Evolutionary conservation across 2,329 filamentous ascomycete species (phyloP).

Genomic region (Fusarium setosum): DNA sequence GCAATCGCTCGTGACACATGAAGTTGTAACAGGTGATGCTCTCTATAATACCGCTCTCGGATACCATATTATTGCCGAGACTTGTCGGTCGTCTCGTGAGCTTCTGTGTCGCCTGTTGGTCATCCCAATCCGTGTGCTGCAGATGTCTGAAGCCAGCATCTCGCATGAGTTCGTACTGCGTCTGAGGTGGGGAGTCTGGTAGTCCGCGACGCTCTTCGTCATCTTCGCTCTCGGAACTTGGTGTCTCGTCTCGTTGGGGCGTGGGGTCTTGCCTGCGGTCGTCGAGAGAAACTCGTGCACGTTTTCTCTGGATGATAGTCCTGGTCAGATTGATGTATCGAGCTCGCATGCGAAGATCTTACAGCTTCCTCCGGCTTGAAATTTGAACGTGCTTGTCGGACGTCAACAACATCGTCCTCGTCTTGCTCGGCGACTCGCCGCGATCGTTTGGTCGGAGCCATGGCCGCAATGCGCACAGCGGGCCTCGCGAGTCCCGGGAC

Average conservation of each 20-base stretch:
- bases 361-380: constrained; percentile 53
- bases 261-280: constrained; percentile 25
- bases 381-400: constrained; percentile 55
- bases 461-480: constrained; percentile 28
- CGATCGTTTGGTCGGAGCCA: constrained; percentile 56
- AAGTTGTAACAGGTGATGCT: constrained; percentile 91
- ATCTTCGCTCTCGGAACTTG: constrained; percentile 44
- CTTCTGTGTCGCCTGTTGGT: constrained; percentile 73
- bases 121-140: constrained; percentile 66
- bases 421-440: constrained; percentile 50
- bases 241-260: constrained; percentile 34
- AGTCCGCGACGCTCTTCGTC: constrained; percentile 41
- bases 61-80: constrained; percentile 76
- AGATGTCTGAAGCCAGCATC: constrained; percentile 70
- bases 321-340: background rate
- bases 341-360: constrained; percentile 36
- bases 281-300: constrained; percentile 47
- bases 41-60: constrained; percentile 89
- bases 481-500: constrained; percentile 9
- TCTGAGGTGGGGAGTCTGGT: constrained; percentile 57
- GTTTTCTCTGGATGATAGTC: constrained; percentile 44
- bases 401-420: constrained; percentile 50
- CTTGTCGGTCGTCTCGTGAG: constrained; percentile 62
- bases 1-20: constrained; percentile 91
- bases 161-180: constrained; percentile 71